phyloP scores from a whole-genome alignment of 2,329 filamentous ascomycete species.

The Cryphonectria japonica region DNA sequence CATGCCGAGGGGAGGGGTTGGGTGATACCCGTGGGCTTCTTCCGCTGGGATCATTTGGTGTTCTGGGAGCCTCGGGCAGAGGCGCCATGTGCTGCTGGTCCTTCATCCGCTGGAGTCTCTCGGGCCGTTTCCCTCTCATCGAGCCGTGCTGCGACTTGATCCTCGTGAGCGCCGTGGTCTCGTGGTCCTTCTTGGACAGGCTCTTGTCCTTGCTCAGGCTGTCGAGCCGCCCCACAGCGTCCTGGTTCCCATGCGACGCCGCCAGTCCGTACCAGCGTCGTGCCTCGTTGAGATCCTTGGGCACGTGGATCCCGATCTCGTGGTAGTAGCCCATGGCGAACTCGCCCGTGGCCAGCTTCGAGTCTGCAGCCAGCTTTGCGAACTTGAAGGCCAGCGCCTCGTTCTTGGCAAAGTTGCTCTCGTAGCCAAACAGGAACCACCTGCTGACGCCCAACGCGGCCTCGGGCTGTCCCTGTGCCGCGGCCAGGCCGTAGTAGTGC shows the following conservation, averaged over 20 bases:
- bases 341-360: constrained; percentile 85
- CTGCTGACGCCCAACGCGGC: constrained; percentile 96
- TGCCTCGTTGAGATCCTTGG: constrained; percentile 81
- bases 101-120: constrained; percentile 50
- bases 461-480: constrained; percentile 89
- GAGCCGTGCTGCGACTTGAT: constrained; percentile 84
- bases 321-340: constrained; percentile 98
- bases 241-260: constrained; percentile 87
- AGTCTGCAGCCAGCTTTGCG: constrained; percentile 80
- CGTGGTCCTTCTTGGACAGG: constrained; percentile 88
- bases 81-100: constrained; percentile 36
- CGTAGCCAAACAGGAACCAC: constrained; percentile 97
- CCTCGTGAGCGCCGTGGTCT: constrained; percentile 83
- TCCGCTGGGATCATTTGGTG: constrained; percentile 28
- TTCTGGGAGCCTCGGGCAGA: constrained; percentile 25
- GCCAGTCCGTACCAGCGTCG: constrained; percentile 89
- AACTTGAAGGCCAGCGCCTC: constrained; percentile 92
- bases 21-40: constrained; percentile 40
- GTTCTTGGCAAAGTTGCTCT: constrained; percentile 91
- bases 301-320: constrained; percentile 91
- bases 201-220: constrained; percentile 82
- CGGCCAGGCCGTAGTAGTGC: constrained; percentile 93
- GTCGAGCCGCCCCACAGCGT: constrained; percentile 80
- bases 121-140: constrained; percentile 63
- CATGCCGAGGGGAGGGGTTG: constrained; percentile 47